Conservation (phyloP, 805 yeast species). For the Torulaspora quercuum region DNA sequence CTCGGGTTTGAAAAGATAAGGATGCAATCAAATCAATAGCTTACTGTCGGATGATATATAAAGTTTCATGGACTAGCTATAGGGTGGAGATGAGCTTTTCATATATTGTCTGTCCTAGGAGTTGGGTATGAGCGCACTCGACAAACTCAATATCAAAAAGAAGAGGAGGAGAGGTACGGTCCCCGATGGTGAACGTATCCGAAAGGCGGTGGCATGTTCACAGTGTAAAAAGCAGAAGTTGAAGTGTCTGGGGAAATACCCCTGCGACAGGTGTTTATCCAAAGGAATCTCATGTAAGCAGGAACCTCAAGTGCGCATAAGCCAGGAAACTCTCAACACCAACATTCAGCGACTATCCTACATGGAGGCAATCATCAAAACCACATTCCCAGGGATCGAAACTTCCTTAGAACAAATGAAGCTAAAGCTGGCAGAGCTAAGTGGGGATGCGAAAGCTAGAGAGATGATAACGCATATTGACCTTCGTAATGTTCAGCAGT, state of each 20-base stretch:
- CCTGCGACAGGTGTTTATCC: slow-evolving; percentile 11
- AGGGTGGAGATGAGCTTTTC: no score
- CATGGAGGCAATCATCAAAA: slow-evolving; percentile 14
- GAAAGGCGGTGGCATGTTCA: slow-evolving; percentile 13
- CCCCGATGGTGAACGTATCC: slow-evolving; percentile 13
- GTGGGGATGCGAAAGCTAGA: slow-evolving; percentile 10
- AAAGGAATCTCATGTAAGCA: slow-evolving; percentile 9
- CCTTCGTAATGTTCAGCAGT: slow-evolving; percentile 11
- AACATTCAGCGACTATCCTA: slow-evolving; percentile 10
- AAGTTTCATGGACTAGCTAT: no score
- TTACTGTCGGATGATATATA: no score
- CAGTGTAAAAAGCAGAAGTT: slow-evolving; percentile 13
- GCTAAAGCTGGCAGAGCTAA: slow-evolving; percentile 11
- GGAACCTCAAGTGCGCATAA: slow-evolving; percentile 8
- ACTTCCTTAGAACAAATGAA: slow-evolving; percentile 10
- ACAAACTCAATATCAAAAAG: neutral
- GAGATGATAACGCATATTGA: slow-evolving; percentile 13
- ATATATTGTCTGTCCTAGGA: no score
- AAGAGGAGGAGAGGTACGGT: slow-evolving; percentile 12
- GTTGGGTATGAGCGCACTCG: slow-evolving; percentile 3
- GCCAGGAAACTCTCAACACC: slow-evolving; percentile 5
- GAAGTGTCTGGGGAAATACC: slow-evolving; percentile 11
- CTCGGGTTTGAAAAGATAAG: no score
- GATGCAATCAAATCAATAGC: no score
- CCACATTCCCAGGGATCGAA: slow-evolving; percentile 12